Base-by-base conservation (phyloP, 306 rosid species). In the Argentina anserina region DNA sequence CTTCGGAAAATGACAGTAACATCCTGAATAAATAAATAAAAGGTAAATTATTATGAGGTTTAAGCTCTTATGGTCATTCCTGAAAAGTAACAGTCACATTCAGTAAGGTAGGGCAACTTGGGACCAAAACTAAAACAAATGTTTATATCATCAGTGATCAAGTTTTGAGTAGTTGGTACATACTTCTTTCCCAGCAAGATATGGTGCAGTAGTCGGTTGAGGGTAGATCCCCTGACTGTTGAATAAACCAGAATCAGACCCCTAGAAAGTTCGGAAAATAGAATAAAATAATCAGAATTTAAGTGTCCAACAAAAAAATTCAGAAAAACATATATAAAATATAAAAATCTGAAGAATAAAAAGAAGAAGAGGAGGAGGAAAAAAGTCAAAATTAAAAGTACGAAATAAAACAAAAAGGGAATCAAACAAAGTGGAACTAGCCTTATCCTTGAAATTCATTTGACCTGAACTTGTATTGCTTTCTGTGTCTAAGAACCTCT, bases 191-290 rank as follows among this genome's bases (percentile, higher is more conserved):
- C 94, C 90, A 4, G 87, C 71, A 73, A 80, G 84, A 82, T 79
- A 90, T 56, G 90, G 70, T 67, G 87, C 90, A 45, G 79, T 75
- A 8, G 87, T 76, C n/a, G 98, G 94, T 78, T 90, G 98, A 80
- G 96, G 96, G 84, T 90, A 79, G 67, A 92, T 78, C 83, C 96
- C 98, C 84, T 85, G 96, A 72, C 80, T 86, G 82, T 88, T 90
- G 86, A 86, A 92, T 28, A 89, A 70, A 74, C 90, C 86, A 17
- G 92, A 80, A 70, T 92, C 97, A 50, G 84, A 75, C 45, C 87
- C 90, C 97, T 92, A 79, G n/a, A 66, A 81, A 75, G 74, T 69
- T 50, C 62, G 31, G 76, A 39, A 72, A 45, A 10, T 37, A 46
- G 42, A n/a, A 56, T 62, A 33, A 47, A 23, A 41, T 69, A 65